These are phyloP conservation scores for Lachancea lanzarotensis DNA, from an alignment of 805 yeast genomes.

Conservation along the genomic window DNA sequence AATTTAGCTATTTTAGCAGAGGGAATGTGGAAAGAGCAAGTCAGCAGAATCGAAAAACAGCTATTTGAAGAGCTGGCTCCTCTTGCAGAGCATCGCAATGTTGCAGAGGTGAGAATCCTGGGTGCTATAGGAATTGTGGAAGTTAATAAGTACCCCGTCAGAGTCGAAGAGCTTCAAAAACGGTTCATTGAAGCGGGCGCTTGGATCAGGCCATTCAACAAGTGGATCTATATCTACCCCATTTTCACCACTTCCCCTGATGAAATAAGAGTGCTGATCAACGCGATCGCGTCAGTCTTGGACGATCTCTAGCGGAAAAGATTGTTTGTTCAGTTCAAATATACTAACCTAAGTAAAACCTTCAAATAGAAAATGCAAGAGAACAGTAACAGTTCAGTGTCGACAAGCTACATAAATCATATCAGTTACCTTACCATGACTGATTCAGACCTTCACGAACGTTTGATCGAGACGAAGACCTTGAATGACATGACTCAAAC, in stretches of 20 bases:
- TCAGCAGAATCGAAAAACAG: constrained; percentile 15
- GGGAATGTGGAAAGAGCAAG: constrained; percentile 21
- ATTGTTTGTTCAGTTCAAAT: neutral
- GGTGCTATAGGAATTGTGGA: constrained; percentile 25
- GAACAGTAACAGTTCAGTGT: no score
- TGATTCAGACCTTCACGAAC: neutral
- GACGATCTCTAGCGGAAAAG: neutral
- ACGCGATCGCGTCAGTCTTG: neutral
- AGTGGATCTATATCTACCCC: constrained; percentile 23
- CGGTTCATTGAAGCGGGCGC: constrained; percentile 14
- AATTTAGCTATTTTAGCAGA: constrained; percentile 18
- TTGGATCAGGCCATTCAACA: constrained; percentile 22
- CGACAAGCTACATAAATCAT: no score
- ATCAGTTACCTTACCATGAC: no score
- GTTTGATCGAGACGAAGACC: neutral
- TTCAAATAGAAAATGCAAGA: no score
- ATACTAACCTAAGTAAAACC: no score
- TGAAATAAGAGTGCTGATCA: constrained; percentile 7
- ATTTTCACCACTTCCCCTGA: constrained; percentile 18
- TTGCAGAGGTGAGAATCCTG: constrained; percentile 16
- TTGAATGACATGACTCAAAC: neutral
- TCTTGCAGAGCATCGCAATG: constrained; percentile 4
- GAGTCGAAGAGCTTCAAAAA: constrained; percentile 9
- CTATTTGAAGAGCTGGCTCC: constrained; percentile 14
- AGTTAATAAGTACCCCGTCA: neutral